phyloP scores from a whole-genome alignment of 495 filamentous ascomycete genomes.

The Cercophora sp. region DNA sequence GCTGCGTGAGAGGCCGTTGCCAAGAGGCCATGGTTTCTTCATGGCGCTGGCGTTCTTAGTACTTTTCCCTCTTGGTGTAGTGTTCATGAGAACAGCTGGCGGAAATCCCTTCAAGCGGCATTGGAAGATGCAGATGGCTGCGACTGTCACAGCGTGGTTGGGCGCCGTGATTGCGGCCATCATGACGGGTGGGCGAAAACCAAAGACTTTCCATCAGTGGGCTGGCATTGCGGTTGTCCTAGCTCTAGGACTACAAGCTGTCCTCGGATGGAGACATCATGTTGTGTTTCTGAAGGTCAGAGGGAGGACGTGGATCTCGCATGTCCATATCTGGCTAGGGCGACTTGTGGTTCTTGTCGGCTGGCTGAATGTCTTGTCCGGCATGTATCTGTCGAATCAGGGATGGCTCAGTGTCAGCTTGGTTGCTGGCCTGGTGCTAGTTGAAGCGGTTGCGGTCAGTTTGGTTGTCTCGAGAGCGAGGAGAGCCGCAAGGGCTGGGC shows the following conservation, averaged over 20 bases:
- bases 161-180: constrained; percentile 18
- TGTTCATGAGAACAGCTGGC: constrained; percentile 12
- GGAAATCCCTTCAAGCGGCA: constrained; percentile 23
- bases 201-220: constrained; percentile 23
- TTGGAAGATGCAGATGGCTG: constrained; percentile 23
- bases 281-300: constrained; percentile 21
- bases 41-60: constrained; percentile 21
- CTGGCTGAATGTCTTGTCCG: constrained; percentile 25
- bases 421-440: constrained; percentile 11
- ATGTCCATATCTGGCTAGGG: constrained; percentile 26
- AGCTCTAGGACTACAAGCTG: constrained; percentile 14
- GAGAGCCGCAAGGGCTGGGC: neutral
- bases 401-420: neutral
- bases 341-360: constrained; percentile 15
- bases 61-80: constrained; percentile 20
- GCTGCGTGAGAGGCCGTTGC: constrained; percentile 12
- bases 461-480: constrained; percentile 11
- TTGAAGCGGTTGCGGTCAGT: constrained; percentile 15
- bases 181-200: constrained; percentile 11
- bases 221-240: constrained; percentile 15
- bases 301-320: constrained; percentile 25
- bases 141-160: constrained; percentile 8
- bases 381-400: constrained; percentile 20
- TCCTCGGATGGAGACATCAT: constrained; percentile 32
- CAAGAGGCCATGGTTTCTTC: constrained; percentile 18